These are phyloP conservation scores for Amanita phalloides DNA, from an alignment of 768 basidiomycete species.

Conservation along the genomic window DNA sequence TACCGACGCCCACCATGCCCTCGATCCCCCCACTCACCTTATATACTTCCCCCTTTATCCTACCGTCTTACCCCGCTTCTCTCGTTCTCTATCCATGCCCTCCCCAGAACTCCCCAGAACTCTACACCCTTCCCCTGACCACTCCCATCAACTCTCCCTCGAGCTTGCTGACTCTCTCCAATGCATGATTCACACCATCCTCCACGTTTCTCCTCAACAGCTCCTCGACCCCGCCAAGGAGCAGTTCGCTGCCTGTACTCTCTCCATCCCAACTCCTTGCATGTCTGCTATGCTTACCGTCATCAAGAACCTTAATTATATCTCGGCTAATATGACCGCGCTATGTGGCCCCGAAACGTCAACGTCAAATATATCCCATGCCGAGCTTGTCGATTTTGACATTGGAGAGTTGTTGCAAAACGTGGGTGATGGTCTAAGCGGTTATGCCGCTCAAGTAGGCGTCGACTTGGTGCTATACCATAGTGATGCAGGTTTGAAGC, in stretches of 20 bases:
- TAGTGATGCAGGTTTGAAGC: constrained; percentile 80
- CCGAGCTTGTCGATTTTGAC: constrained; percentile 55
- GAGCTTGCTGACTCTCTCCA: constrained; percentile 90
- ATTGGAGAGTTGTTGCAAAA: constrained; percentile 85
- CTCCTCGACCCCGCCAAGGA: constrained; percentile 89
- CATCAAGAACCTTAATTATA: constrained; percentile 90
- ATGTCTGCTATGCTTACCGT: constrained; percentile 83
- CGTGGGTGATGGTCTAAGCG: constrained; percentile 81
- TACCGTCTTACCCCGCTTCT: constrained; percentile 40
- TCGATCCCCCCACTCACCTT: constrained; percentile 18
- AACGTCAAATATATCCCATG: constrained; percentile 6
- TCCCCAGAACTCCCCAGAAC: constrained; percentile 54
- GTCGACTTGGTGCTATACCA: constrained; percentile 90
- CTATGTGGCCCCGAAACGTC: constrained; percentile 21
- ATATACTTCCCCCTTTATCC: constrained; percentile 7
- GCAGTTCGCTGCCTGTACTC: constrained; percentile 81
- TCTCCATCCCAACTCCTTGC: constrained; percentile 80
- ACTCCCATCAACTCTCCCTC: constrained; percentile 53
- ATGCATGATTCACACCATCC: constrained; percentile 81
- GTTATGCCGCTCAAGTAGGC: constrained; percentile 70
- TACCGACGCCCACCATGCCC: constrained; percentile 33
- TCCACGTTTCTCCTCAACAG: constrained; percentile 85
- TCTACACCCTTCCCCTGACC: neutral
- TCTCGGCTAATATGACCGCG: constrained; percentile 73
- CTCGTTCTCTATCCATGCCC: constrained; percentile 72